Conservation (phyloP, 2,329 filamentous ascomycete species). For the Periglandula ipomoeae region DNA sequence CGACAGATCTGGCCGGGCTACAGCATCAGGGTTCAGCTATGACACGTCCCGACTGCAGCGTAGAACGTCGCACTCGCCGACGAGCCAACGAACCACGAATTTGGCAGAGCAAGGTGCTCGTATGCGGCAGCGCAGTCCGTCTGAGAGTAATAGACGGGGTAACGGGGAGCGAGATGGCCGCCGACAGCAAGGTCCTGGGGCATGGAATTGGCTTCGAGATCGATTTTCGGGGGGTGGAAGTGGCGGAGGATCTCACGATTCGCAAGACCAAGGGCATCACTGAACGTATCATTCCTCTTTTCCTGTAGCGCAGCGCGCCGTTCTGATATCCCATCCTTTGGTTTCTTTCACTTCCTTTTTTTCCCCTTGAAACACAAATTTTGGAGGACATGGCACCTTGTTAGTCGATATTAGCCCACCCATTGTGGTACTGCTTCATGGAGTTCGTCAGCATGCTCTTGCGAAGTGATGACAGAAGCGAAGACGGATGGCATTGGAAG, state of each 20-base stretch:
- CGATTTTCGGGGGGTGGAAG: conserved; percentile 25
- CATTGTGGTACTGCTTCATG: too few species aligned
- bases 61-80: conserved; percentile 29
- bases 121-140: conserved; percentile 30
- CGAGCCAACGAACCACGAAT: conserved; percentile 21
- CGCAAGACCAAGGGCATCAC: conserved; percentile 20
- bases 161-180: conserved; percentile 21
- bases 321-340: not conserved
- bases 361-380: not conserved
- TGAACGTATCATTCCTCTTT: conserved; percentile 11
- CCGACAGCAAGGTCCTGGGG: conserved; percentile 24
- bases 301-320: not conserved
- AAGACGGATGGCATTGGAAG: too few species aligned
- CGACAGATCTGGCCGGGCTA: conserved; percentile 16
- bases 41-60: conserved; percentile 26
- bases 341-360: not conserved
- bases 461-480: too few species aligned
- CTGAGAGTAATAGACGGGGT: conserved; percentile 23
- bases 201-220: conserved; percentile 35
- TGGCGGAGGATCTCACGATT: conserved; percentile 17
- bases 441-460: too few species aligned
- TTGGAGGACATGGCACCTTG: not conserved
- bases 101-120: conserved; percentile 22
- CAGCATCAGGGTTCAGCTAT: conserved; percentile 19
- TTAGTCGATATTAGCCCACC: not conserved